These are phyloP conservation scores for Linum usitatissimum DNA, from an alignment of 345 rosid species.

Conservation along the genomic window DNA sequence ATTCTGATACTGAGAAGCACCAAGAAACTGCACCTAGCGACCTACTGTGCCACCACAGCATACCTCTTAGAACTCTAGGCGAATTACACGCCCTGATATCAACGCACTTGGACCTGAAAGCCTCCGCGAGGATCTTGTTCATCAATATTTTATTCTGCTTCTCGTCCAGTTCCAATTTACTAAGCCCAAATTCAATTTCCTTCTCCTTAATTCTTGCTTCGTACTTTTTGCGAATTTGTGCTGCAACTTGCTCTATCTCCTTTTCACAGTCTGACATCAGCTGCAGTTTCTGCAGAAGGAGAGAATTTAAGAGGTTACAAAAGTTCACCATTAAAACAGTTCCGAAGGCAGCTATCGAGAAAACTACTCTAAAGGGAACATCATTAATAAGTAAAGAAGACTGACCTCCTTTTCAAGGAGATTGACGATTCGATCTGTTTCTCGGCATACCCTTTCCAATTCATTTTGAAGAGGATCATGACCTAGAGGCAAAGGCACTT, in stretches of 20 bases:
- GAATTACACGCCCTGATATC: conserved; percentile 23
- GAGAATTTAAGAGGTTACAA: not conserved
- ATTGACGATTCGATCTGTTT: conserved; percentile 24
- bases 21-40: too few relatives aligned
- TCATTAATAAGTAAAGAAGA: conserved; percentile 13
- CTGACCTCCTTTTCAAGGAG: conserved; percentile 32
- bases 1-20: not conserved
- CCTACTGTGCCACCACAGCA: not conserved
- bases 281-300: not conserved
- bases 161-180: conserved; percentile 32
- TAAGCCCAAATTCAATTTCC: conserved; percentile 17
- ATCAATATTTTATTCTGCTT: conserved; percentile 26
- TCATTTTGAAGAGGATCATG: conserved; percentile 55
- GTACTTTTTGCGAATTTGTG: not conserved
- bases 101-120: conserved; percentile 41
- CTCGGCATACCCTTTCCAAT: conserved; percentile 35
- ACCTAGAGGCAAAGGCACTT: conserved; percentile 14
- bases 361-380: not conserved
- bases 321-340: too few relatives aligned
- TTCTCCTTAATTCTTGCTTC: not conserved
- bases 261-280: not conserved
- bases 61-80: conserved; percentile 30
- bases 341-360: not conserved
- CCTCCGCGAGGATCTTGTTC: conserved; percentile 50
- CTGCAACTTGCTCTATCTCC: not conserved